Base-by-base conservation (phyloP, 352 stramenopile species). In the Globisporangium irregulare region DNA sequence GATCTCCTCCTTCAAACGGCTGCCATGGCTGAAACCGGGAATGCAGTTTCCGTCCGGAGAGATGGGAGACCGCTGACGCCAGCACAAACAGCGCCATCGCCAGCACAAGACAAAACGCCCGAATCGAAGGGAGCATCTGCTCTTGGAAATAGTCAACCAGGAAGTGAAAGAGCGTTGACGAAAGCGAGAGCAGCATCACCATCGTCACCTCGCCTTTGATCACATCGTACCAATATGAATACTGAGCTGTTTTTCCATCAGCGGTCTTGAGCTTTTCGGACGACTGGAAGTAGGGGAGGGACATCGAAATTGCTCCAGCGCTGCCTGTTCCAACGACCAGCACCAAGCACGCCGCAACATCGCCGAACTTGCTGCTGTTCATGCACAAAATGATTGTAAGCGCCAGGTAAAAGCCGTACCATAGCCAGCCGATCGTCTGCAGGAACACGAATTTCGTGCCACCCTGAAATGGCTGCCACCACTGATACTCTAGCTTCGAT, bases 371-470 rank as follows among this genome's bases (percentile, higher is more conserved):
- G 3, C 55, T 63, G 24, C 70, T 70, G 51, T 89, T 89, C 62
- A 87, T 72, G 43, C 65, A 62, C 22, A 85, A n/a, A 1, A 89
- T 59, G 22, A 89, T 72, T 5, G 71, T 66, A 8, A 77, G 24
- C 15, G 75, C 78, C 24, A 84, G 56, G 63, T 81, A 86, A 48
- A 82, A 75, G 0, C 70, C 76, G 38, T 87, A 89, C 80, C 80
- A 89, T 22, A 86, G 68, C 80, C 80, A 89, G 2, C 80, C 80
- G 4, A 89, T 71, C 6, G 74, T 81, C 71, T 89, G 80, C 15
- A 89, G 56, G 59, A 89, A 89, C 7, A 87, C 72, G 65, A 82
- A 89, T 56, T 82, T 83, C 1, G 80, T 84, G n/a, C 78, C 79
- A 14, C 80, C 80, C 3, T 76, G 54, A 56, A 89, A 89, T 4